A percentile compares a stretch with the other conserved stretches of the same genome.
These are phyloP conservation scores for Trichosanthes truncata DNA, from an alignment of 306 rosid genomes.

Conservation along the genomic window DNA sequence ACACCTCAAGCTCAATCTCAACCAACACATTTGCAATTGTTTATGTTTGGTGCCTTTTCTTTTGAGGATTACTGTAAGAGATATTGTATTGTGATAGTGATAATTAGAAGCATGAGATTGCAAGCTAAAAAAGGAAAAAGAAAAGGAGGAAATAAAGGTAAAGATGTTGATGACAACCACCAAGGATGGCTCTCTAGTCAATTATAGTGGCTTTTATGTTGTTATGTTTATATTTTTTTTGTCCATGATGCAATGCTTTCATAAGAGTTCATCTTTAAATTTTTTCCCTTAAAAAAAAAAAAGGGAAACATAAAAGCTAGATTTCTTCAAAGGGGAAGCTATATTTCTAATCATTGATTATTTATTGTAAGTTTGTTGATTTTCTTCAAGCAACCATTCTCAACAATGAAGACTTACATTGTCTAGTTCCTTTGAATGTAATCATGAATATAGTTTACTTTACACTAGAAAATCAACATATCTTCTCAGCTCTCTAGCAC, in stretches of 20 bases:
- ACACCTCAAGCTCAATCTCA: not conserved
- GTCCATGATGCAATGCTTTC: not conserved
- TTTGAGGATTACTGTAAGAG: not conserved
- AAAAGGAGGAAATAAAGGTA: not conserved
- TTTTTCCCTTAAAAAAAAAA: not conserved
- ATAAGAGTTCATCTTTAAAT: not conserved
- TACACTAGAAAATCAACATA: not conserved
- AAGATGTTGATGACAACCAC: not conserved
- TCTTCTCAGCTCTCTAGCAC: not conserved
- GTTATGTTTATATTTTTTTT: not conserved
- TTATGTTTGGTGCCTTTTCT: not conserved
- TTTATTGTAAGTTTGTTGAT: not conserved
- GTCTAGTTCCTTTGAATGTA: not conserved
- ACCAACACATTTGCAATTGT: not conserved
- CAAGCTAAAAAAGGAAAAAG: not conserved
- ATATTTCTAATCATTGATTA: not conserved
- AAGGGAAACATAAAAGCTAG: not conserved
- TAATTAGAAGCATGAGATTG: not conserved
- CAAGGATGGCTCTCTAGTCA: not conserved
- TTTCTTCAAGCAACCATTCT: not conserved
- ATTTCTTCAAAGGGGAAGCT: not conserved
- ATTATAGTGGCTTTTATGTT: not conserved
- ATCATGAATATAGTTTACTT: not conserved
- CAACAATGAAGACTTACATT: not conserved
- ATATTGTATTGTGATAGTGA: not conserved